Evolutionary conservation across 345 rosid species (phyloP), one percentile per base, ranked within the genome.

Genomic region (Eucalyptus pumila): DNA sequence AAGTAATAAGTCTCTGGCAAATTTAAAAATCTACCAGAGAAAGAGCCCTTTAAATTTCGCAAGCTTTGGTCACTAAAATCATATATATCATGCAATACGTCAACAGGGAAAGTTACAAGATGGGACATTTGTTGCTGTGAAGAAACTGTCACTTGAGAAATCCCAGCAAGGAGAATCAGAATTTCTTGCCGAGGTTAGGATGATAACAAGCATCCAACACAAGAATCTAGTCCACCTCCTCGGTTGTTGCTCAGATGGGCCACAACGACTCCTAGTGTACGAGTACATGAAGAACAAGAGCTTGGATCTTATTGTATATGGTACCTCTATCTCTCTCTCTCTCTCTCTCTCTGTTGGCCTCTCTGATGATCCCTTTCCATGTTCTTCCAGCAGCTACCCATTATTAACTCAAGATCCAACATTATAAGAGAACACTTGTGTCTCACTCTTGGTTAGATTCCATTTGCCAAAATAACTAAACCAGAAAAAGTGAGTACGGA

Each of bases 151-250:
- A 19, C 89, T 90, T 50, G 95, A 92, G 8, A 95, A 92, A 93
- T 95, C 97, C 42, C 94, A 93, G 45, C 96, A 95, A 90, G 97
- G 96, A 83, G 96, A 95, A 86, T 88, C 93, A 6, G 96, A 95
- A 87, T 95, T 95, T 89, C 93, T 94, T 23, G 89, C 97, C 27
- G 96, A 94, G 88, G 97, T 93, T 91, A 95, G 94, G 91, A 90
- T 95, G 96, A 95, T 95, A 91, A 95, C 97, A 47, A 95, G 96
- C 90, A 95, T 95, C 90, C 96, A 95, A 87, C 97, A 94, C 91
- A 95, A 93, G 92, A 95, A 95, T 89, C 91, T 95, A 58, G 97
- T 95, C 88, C 93, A 94, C 30, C 96, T 95, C 87, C 89, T 95
- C 2, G 97, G 97, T 10, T 94, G 96, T 88, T 95, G 97, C 91